Conservation (phyloP, 495 filamentous ascomycete species). For the Daldinia caldariorum region DNA sequence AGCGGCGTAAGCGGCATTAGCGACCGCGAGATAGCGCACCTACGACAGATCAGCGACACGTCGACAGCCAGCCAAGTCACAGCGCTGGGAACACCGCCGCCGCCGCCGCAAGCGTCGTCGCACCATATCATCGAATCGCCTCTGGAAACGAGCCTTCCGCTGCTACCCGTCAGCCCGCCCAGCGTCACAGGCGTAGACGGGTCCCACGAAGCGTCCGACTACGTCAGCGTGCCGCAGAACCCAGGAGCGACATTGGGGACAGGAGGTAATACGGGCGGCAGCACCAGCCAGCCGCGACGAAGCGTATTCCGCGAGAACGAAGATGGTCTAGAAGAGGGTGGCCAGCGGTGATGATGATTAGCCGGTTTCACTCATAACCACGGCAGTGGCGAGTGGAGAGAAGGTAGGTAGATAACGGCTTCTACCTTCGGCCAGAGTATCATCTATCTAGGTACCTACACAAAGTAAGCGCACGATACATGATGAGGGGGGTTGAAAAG, state of each 20-base stretch:
- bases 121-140: neutral
- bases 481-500: neutral
- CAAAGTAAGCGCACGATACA: too few relatives aligned
- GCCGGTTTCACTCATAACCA: too few relatives aligned
- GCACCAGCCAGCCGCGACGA: slow-evolving; percentile 44
- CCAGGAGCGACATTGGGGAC: neutral
- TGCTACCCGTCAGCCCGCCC: slow-evolving; percentile 43
- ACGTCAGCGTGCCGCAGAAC: slow-evolving; percentile 34
- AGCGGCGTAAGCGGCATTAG: slow-evolving; percentile 57
- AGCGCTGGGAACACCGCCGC: neutral
- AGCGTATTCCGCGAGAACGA: slow-evolving; percentile 54
- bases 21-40: slow-evolving; percentile 55
- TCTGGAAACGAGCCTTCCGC: slow-evolving; percentile 20
- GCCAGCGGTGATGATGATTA: neutral
- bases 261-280: slow-evolving; percentile 6
- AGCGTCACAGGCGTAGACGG: slow-evolving; percentile 29
- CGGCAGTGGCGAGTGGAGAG: neutral
- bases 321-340: slow-evolving; percentile 44
- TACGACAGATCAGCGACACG: slow-evolving; percentile 58
- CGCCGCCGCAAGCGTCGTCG: slow-evolving; percentile 17
- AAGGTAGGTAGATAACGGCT: neutral
- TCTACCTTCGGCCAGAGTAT: neutral
- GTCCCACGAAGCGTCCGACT: slow-evolving; percentile 34
- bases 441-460: neutral
- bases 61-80: slow-evolving; percentile 31